Percentiles rank a stretch among this genome's conserved stretches.
Evolutionary conservation across 108 stramenopile genomes (phyloP).

Genomic region (Stephanodiscus triporus): DNA sequence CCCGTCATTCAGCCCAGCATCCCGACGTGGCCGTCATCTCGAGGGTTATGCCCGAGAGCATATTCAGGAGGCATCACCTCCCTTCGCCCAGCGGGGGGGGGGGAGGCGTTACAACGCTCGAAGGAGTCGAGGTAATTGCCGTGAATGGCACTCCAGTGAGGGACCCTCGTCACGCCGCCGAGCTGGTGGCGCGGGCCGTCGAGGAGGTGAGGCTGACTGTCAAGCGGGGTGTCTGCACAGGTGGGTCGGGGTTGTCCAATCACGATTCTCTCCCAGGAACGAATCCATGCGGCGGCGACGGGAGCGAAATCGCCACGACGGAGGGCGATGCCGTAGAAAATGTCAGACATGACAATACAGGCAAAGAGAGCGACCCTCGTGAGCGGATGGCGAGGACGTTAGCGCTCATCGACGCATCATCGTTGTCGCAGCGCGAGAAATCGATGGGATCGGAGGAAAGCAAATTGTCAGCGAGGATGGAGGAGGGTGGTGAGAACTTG

Average conservation of each 20-base stretch:
- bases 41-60: constrained; percentile 33
- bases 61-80: constrained; percentile 31
- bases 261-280: not conserved
- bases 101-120: constrained; percentile 11
- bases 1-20: constrained; percentile 24
- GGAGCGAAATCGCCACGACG: not conserved
- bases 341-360: too few relatives aligned
- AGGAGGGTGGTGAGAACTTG: constrained; percentile 4
- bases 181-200: constrained; percentile 43
- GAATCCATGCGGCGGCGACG: not conserved
- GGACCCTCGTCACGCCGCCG: constrained; percentile 49
- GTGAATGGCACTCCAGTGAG: constrained; percentile 49
- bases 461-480: not conserved
- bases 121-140: constrained; percentile 48
- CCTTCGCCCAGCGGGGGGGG: not conserved
- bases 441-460: not conserved
- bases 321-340: too few relatives aligned
- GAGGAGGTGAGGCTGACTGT: constrained; percentile 46
- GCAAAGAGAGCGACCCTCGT: too few relatives aligned
- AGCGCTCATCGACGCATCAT: not conserved
- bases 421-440: not conserved
- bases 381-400: not conserved
- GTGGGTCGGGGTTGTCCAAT: not conserved
- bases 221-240: constrained; percentile 8
- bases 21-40: constrained; percentile 48